A percentile compares a stretch with the other conserved stretches of the same genome.
phyloP scores from a whole-genome alignment of 805 yeast species.

The Sugiyamaella valdiviana region DNA sequence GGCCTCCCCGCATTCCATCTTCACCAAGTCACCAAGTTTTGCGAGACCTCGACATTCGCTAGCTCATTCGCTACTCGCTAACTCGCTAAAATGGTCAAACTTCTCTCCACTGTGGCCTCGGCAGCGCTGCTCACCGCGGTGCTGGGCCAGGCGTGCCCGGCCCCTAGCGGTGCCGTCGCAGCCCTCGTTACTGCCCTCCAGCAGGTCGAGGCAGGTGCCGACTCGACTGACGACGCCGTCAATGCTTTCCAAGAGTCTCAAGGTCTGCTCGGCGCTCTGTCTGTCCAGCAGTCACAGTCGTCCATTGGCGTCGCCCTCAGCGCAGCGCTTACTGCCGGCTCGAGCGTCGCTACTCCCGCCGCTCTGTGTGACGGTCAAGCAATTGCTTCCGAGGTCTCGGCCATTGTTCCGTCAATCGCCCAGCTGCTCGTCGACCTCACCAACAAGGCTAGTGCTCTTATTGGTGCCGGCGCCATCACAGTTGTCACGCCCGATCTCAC shows the following conservation, averaged over 20 bases:
- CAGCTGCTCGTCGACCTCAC: slow-evolving; percentile 20
- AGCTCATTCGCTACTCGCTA: no score
- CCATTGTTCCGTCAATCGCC: slow-evolving; percentile 13
- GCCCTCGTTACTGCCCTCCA: slow-evolving; percentile 10
- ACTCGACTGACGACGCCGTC: slow-evolving; percentile 2
- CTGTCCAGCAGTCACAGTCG: slow-evolving; percentile 18
- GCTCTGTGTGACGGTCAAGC: slow-evolving; percentile 1
- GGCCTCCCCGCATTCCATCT: no score
- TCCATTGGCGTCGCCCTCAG: slow-evolving; percentile 20
- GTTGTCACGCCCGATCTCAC: slow-evolving; percentile 23
- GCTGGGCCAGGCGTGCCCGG: background rate
- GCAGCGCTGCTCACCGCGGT: background rate
- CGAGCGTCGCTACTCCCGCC: slow-evolving; percentile 6
- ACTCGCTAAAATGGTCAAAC: background rate
- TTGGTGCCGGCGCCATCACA: slow-evolving; percentile 18
- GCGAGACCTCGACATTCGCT: no score
- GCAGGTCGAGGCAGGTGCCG: slow-evolving; percentile 8
- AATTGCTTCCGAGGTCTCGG: slow-evolving; percentile 9
- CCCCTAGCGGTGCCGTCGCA: slow-evolving; percentile 7
- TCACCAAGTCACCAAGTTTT: no score
- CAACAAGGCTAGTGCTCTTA: slow-evolving; percentile 23
- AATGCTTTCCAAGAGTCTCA: background rate
- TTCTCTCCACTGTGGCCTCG: background rate
- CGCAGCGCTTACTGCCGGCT: slow-evolving; percentile 9
- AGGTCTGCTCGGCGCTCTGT: slow-evolving; percentile 1